Percentiles rank a stretch among this genome's conserved stretches.
Conservation (phyloP, 495 filamentous ascomycete genomes). For the Annulohypoxylon maeteangense region DNA sequence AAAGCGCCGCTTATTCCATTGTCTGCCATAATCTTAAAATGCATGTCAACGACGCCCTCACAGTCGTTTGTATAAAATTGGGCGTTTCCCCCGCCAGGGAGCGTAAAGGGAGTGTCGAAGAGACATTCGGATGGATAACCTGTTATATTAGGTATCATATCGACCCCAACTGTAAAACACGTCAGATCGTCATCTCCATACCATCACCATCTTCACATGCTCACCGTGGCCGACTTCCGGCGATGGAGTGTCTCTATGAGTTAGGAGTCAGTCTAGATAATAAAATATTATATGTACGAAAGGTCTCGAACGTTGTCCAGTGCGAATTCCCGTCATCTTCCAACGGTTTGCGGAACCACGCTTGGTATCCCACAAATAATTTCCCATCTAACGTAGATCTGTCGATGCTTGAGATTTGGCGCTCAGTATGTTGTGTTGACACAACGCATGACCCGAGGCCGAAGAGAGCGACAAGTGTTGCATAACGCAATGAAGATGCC, state of each 20-base stretch:
- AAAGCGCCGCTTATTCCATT: slow-evolving; percentile 49
- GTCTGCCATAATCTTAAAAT: slow-evolving; percentile 49
- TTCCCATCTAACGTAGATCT: slow-evolving; percentile 45
- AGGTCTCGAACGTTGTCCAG: slow-evolving; percentile 43
- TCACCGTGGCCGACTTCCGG: slow-evolving; percentile 41
- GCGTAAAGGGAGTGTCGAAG: slow-evolving; percentile 45
- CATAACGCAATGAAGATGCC: not conserved
- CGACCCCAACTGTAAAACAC: slow-evolving; percentile 39
- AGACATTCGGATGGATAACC: slow-evolving; percentile 49
- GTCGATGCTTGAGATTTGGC: slow-evolving; percentile 40
- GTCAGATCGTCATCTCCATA: not conserved
- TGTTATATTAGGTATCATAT: slow-evolving; percentile 48
- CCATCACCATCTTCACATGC: slow-evolving; percentile 5
- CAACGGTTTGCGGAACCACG: slow-evolving; percentile 47
- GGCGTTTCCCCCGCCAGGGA: slow-evolving; percentile 30
- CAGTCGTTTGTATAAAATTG: slow-evolving; percentile 50
- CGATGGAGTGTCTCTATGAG: slow-evolving; percentile 31
- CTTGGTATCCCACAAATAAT: slow-evolving; percentile 49
- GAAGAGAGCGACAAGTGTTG: not conserved
- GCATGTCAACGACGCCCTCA: slow-evolving; percentile 48
- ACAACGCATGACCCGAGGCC: not conserved
- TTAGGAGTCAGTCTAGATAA: not conserved
- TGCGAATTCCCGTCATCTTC: slow-evolving; percentile 47
- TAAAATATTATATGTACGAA: not conserved
- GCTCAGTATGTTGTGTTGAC: not conserved